phyloP scores from a whole-genome alignment of 192 early-diverging fungal species.

The Pilaira anomala region DNA sequence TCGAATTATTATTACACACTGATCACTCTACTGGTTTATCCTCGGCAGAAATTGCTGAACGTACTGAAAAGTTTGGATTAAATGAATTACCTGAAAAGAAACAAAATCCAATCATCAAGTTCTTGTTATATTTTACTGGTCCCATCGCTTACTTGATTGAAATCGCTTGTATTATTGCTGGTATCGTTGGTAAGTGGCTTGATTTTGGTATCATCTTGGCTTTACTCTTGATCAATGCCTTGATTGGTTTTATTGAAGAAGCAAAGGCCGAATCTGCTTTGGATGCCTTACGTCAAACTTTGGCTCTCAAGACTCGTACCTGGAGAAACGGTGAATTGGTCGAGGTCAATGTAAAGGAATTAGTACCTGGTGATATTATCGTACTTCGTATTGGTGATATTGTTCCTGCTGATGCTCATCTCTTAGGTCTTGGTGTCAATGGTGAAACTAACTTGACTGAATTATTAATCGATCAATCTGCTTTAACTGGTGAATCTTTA shows the following conservation, averaged over 20 bases:
- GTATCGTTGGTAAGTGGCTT: conserved; percentile 63
- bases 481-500: conserved; percentile 89
- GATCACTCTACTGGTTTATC: conserved; percentile 76
- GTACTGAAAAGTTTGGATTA: conserved; percentile 68
- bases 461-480: conserved; percentile 85
- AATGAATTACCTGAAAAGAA: conserved; percentile 83
- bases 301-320: conserved; percentile 80
- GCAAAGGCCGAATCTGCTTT: conserved; percentile 90
- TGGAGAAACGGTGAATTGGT: conserved; percentile 76
- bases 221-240: conserved; percentile 80
- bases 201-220: conserved; percentile 84
- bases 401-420: conserved; percentile 81
- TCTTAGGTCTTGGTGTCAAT: conserved; percentile 67
- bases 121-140: conserved; percentile 76
- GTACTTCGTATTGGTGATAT: conserved; percentile 88
- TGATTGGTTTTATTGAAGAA: conserved; percentile 93
- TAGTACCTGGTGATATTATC: conserved; percentile 88
- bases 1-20: conserved; percentile 75
- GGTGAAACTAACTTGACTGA: conserved; percentile 66
- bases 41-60: conserved; percentile 60
- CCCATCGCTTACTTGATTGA: conserved; percentile 87
- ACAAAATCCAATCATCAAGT: conserved; percentile 78
- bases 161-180: conserved; percentile 76
- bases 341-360: conserved; percentile 61
- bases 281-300: conserved; percentile 91